Evolutionary conservation across 2,329 filamentous ascomycete species (phyloP), one percentile per base, ranked within the genome.

Genomic region (Aspergillus caelatus): DNA sequence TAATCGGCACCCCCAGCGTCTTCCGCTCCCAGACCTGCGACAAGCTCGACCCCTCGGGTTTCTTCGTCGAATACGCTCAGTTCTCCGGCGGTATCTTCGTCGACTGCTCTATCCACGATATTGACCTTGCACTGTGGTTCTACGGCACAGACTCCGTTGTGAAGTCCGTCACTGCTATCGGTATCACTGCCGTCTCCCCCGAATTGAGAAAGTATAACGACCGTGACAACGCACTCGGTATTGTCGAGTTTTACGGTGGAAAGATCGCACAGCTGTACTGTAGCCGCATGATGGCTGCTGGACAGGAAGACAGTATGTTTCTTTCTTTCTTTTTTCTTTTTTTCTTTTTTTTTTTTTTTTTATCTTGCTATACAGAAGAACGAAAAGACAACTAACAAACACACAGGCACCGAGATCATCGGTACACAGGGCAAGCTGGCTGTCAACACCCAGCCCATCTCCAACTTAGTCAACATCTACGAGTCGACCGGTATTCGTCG

Each of bases 41-140:
- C 76, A 88, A 86, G 72, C 82, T 85, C 60, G 87, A 89, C 63
- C 85, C 86, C 0, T 83, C 83, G 0, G 88, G 88, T 50, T 90
- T 89, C 80, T 91, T 89, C 71, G 86, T 91, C 54, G 80, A 83
- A 23, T 91, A 90, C 74, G 86, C 88, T 6, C 81, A 86, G 67
- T 88, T 85, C 75, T 85, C 81, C 1, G 88, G 88, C 28, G 88
- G 88, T 58, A 88, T 90, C 69, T 91, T 91, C 69, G 88, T 91
- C 59, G 89, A 91, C 77, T 88, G 86, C 78, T 85, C 85, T 58
- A 86, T 91, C 69, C 89, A 91, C 77, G 89, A 91, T 69, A 90
- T 91, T 66, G 87, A 89, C 66, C 81, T 89, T 4, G 83, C 86
- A 0, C 76, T 89, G 7, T 89, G 86, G 86, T 89, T 85, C 78